Conservation (phyloP, 805 yeast species). For the Saturnispora gosingensis region DNA sequence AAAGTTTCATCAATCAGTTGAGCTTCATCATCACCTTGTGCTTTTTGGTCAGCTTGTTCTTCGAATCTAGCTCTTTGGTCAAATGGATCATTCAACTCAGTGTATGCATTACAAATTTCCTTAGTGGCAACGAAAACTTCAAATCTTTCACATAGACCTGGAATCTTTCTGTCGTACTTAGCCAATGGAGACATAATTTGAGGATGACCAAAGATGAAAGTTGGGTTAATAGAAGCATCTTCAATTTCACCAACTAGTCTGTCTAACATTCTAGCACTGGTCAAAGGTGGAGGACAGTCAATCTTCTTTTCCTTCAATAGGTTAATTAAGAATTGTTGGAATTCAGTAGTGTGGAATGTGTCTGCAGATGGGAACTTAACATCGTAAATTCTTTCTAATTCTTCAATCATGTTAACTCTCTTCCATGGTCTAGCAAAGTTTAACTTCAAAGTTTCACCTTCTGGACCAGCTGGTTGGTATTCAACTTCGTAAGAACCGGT, state of each 20-base stretch:
- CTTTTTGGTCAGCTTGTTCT: constrained; percentile 98
- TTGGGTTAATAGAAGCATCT: constrained; percentile 91
- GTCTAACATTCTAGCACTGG: constrained; percentile 98
- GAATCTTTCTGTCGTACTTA: constrained; percentile 82
- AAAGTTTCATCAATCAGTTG: constrained; percentile 93
- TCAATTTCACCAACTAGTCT: constrained; percentile 95
- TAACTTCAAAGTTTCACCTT: constrained; percentile 65
- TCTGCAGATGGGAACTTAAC: constrained; percentile 95
- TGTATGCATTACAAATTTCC: constrained; percentile 97
- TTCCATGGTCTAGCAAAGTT: constrained; percentile 98
- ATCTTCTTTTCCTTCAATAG: constrained; percentile 70
- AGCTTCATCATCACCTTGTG: constrained; percentile 98
- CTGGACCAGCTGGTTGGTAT: constrained; percentile 93
- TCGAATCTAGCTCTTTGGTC: constrained; percentile 97
- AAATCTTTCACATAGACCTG: constrained; percentile 96
- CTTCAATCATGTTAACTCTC: constrained; percentile 95
- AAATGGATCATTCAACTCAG: constrained; percentile 97
- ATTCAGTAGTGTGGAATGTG: constrained; percentile 86
- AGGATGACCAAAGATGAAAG: constrained; percentile 97
- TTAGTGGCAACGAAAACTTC: constrained; percentile 98
- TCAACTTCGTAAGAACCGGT: constrained; percentile 79
- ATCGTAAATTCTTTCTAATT: constrained; percentile 74
- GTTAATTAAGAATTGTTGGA: constrained; percentile 81
- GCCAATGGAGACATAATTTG: constrained; percentile 99
- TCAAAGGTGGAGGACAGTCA: constrained; percentile 82